phyloP scores from a whole-genome alignment of 1,284 basidiomycete genomes.

The Limonomyces culmigenus region DNA sequence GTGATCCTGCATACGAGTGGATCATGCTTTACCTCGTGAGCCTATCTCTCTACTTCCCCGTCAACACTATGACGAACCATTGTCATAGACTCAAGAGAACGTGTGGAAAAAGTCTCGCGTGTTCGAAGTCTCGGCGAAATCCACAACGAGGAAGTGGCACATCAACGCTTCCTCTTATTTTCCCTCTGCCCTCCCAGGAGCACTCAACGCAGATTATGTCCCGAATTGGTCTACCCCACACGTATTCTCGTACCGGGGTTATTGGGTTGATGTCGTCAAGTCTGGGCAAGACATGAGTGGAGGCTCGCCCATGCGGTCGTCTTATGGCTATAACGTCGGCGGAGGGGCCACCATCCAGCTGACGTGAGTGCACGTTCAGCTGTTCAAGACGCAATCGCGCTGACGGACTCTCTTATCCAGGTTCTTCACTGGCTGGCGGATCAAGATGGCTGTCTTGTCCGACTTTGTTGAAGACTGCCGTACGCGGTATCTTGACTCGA shows the following conservation, averaged over 20 bases:
- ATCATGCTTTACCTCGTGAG: conserved; percentile 26
- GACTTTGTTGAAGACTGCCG: conserved; percentile 27
- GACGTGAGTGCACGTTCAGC: no score
- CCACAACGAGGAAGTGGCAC: conserved; percentile 25
- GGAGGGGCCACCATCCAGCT: no score
- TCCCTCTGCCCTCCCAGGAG: conserved; percentile 4
- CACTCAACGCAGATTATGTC: conserved; percentile 23
- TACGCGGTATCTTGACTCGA: conserved; percentile 22
- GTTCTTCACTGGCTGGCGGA: conserved; percentile 31
- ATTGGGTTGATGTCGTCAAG: conserved; percentile 24
- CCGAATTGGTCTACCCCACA: conserved; percentile 26
- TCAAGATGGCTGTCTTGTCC: conserved; percentile 23
- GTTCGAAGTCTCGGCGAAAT: conserved; percentile 25
- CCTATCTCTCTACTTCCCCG: conserved; percentile 1
- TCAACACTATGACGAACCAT: background rate
- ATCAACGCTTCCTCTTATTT: conserved; percentile 15
- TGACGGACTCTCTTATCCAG: conserved; percentile 11
- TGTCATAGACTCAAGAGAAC: conserved; percentile 25
- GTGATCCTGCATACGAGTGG: conserved; percentile 34
- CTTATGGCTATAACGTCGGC: no score
- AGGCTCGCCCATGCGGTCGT: no score
- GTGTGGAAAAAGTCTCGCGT: conserved; percentile 29
- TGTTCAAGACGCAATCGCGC: no score
- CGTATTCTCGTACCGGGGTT: conserved; percentile 28
- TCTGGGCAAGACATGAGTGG: no score